A percentile compares a stretch with the other conserved stretches of the same genome.
Conservation (phyloP, 441 rosid species). For the Jatropha multifida region DNA sequence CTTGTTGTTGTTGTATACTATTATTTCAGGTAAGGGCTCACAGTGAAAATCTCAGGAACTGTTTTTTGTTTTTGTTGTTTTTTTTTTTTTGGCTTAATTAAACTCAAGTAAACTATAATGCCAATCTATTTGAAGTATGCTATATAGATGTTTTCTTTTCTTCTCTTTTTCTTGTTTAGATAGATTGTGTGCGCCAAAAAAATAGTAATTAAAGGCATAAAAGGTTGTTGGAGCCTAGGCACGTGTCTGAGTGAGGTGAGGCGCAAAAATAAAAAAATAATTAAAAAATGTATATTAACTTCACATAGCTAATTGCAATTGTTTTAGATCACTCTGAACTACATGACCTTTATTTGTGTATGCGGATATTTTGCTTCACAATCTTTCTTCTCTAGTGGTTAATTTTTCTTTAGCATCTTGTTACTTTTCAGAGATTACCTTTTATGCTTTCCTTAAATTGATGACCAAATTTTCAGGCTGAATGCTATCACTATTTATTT, state of each 20-base stretch:
- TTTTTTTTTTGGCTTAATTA: not conserved
- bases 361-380: not conserved
- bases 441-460: constrained; percentile 18
- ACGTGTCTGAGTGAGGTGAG: no score
- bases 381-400: constrained; percentile 5
- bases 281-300: no score
- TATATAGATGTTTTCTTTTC: no score
- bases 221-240: no score
- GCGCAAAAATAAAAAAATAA: no score
- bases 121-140: not conserved
- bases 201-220: no score
- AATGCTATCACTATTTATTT: constrained; percentile 91
- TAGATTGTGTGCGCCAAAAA: no score
- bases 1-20: not conserved
- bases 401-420: constrained; percentile 13
- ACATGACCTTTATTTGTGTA: not conserved
- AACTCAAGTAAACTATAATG: not conserved
- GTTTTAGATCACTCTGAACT: not conserved
- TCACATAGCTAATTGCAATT: not conserved
- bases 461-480: constrained; percentile 58
- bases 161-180: no score
- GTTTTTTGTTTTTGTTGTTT: not conserved
- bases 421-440: constrained; percentile 1
- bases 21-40: not conserved
- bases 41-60: not conserved